Base-by-base conservation (phyloP, 805 yeast species). In the Lipomyces kockii region DNA sequence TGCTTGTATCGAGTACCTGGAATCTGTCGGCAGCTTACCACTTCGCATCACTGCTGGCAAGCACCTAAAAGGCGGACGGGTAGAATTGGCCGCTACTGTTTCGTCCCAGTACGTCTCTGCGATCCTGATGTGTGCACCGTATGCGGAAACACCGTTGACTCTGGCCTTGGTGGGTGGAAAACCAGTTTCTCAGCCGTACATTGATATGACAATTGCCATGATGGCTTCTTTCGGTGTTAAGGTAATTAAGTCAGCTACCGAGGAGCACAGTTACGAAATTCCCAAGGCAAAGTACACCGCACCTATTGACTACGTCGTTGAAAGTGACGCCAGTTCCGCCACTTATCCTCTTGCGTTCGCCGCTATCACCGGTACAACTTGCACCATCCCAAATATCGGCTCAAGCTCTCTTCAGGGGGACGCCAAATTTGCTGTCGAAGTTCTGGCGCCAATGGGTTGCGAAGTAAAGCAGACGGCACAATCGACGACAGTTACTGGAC, bases 51-150 rank as follows among this genome's bases (percentile, higher is more conserved):
- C 82, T 65, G 87, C 96, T 53, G 91, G 90, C 22, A 80, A 82
- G 29, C 89, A 91, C 11, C 84, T 94, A 72, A 83, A 84, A 71
- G 99, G 99, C 76, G 99, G 99, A 27, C 82, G 91, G 71, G 92
- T 95, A 71, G 97, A 93, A 79, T 83, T 95, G 59, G 94, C 94
- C 53, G 99, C 99, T 27, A 93, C 98, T 3, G 91, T 95, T 57
- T 93, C 98, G 0, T 95, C 98, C 14, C 99, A 95, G 79, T 95
- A 95, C 75, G 99, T 95, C 58, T 93, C 98, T 1, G 94, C 98
- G 0, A 85, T 95, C 64, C 84, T 95, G 75, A 92, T 95, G 97
- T 91, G 97, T 79, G 98, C 99, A 49, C 99, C 99, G 60, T 95
- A 93, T 76, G 98, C 98, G 11, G 80, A 87, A 65, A 84, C 86